Conservation (phyloP, 75 land plant genomes). For the Selaginella moellendorffii region DNA sequence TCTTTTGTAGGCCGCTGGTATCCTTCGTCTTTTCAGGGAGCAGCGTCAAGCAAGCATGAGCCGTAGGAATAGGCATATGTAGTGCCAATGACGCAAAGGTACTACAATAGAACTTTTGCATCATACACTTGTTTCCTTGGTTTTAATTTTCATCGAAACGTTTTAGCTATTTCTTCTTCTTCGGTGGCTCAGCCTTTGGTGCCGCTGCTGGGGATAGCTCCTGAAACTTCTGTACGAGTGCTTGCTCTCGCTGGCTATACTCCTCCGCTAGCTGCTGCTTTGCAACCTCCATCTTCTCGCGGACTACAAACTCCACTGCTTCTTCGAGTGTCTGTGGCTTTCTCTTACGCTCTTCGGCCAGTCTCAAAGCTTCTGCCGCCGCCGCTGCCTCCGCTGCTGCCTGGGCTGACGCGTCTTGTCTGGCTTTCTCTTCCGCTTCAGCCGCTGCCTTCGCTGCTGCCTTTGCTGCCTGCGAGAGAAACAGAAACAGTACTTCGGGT, state of each 20-base stretch:
- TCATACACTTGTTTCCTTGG: too few species aligned
- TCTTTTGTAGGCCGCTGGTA: background rate
- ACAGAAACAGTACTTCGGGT: background rate
- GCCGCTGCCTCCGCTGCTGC: conserved; percentile 6
- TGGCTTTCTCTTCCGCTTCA: conserved; percentile 1
- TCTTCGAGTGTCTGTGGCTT: conserved; percentile 6
- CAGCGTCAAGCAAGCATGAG: background rate
- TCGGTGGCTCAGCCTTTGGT: background rate
- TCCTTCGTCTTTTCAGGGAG: background rate
- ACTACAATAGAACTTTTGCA: too few species aligned
- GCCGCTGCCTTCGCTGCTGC: background rate
- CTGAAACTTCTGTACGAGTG: background rate
- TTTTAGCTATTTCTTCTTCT: background rate
- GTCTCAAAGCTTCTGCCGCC: conserved; percentile 3
- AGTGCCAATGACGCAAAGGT: too few species aligned
- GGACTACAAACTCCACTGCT: conserved; percentile 8
- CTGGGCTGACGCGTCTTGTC: background rate
- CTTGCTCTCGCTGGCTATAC: background rate
- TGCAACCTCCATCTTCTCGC: conserved; percentile 4
- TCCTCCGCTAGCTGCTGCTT: background rate
- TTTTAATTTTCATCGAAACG: too few species aligned
- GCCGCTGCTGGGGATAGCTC: background rate
- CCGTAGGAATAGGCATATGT: background rate
- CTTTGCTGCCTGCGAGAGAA: background rate
- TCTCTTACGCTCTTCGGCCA: background rate